phyloP scores from a whole-genome alignment of 1,139 yeast genomes.

The Torulaspora pretoriensis region DNA sequence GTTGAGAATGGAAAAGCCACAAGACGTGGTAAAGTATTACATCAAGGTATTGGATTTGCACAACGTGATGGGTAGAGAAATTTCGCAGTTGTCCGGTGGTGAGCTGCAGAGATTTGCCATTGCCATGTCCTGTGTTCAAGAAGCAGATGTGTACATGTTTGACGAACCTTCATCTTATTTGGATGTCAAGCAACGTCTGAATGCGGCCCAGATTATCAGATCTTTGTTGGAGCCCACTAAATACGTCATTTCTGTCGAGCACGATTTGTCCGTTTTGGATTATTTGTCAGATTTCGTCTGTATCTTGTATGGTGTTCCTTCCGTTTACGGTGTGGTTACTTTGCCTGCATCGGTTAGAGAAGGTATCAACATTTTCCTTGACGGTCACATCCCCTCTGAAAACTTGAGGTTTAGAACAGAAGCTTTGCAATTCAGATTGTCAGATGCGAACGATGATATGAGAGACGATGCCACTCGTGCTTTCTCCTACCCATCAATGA shows the following conservation, averaged over 20 bases:
- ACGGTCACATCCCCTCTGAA: constrained; percentile 96
- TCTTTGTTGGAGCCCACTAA: constrained; percentile 68
- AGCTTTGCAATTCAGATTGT: constrained; percentile 85
- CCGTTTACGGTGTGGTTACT: constrained; percentile 97
- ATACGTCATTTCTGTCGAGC: constrained; percentile 94
- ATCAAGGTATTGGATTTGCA: constrained; percentile 67
- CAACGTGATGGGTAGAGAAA: constrained; percentile 76
- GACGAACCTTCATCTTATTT: constrained; percentile 98
- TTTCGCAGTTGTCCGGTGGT: constrained; percentile 90
- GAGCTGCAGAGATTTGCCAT: constrained; percentile 97
- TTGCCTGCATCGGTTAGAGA: constrained; percentile 95
- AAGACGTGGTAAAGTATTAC: constrained; percentile 56
- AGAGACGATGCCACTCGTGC: constrained; percentile 75
- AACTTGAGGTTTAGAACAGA: constrained; percentile 95
- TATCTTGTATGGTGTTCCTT: constrained; percentile 94
- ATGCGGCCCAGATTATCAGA: constrained; percentile 93
- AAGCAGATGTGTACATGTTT: constrained; percentile 95
- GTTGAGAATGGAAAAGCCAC: constrained; percentile 64
- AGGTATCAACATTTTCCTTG: constrained; percentile 96
- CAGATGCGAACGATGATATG: constrained; percentile 83
- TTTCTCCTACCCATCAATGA: constrained; percentile 73
- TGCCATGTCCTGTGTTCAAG: constrained; percentile 94
- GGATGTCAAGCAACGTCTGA: constrained; percentile 97
- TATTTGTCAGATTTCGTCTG: constrained; percentile 94
- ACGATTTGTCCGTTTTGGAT: constrained; percentile 95